phyloP scores from a whole-genome alignment of 1,139 yeast species.

The Oligophagozyma castellii region DNA sequence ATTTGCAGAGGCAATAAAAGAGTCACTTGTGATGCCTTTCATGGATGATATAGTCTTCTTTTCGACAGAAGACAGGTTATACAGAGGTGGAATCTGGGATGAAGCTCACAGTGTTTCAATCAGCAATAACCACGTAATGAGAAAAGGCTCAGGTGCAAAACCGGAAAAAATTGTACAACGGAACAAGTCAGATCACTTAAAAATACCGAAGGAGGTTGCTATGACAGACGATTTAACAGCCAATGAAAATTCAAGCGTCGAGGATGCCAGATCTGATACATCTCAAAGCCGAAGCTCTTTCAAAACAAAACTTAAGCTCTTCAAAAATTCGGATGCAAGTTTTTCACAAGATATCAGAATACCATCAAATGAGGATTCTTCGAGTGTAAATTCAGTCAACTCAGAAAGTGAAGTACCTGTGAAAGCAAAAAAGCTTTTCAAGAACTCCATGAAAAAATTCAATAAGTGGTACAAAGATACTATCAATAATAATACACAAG shows the following conservation, averaged over 20 bases:
- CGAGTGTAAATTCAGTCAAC: neutral
- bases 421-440: conserved; percentile 25
- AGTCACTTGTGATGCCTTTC: conserved; percentile 68
- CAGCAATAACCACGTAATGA: neutral
- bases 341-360: neutral
- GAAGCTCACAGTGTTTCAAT: conserved; percentile 1
- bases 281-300: neutral
- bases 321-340: neutral
- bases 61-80: conserved; percentile 50
- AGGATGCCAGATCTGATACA: neutral
- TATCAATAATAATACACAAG: conserved; percentile 10
- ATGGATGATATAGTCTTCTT: conserved; percentile 80
- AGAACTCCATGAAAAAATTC: conserved; percentile 41
- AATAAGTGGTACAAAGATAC: conserved; percentile 59
- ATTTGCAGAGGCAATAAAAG: conserved; percentile 66
- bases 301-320: neutral
- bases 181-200: neutral
- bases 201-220: conserved; percentile 1
- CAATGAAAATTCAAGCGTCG: conserved; percentile 1
- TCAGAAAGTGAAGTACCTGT: conserved; percentile 7
- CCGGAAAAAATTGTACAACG: neutral
- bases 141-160: neutral
- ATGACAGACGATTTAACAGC: neutral
- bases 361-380: too few relatives aligned
- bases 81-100: conserved; percentile 89